These are phyloP conservation scores for Ceratocystis colombiana DNA, from an alignment of 2,329 filamentous ascomycete genomes.

Conservation along the genomic window DNA sequence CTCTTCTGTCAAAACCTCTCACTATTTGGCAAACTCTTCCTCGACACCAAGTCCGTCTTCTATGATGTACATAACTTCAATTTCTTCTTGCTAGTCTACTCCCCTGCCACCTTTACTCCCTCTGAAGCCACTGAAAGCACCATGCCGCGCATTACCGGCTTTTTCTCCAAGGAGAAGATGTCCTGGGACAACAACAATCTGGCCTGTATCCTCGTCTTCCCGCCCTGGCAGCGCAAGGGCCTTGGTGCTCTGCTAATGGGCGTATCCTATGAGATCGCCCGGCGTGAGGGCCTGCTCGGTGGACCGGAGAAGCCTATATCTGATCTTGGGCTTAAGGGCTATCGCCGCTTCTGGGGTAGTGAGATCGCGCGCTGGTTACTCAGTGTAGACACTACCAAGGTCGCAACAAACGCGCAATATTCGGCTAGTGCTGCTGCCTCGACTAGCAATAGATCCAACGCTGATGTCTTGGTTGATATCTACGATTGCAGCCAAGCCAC, in stretches of 20 bases:
- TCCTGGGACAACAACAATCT: slow-evolving; percentile 98
- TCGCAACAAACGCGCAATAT: slow-evolving; percentile 30
- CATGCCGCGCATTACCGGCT: slow-evolving; percentile 60
- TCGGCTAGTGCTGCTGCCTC: slow-evolving; percentile 26
- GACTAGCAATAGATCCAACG: neutral
- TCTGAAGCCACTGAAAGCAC: neutral
- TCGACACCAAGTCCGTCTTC: slow-evolving; percentile 97
- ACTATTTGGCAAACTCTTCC: slow-evolving; percentile 91
- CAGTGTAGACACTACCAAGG: slow-evolving; percentile 12
- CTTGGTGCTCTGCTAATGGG: slow-evolving; percentile 85
- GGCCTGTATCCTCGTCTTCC: slow-evolving; percentile 90
- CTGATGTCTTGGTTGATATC: slow-evolving; percentile 51
- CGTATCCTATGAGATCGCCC: slow-evolving; percentile 83
- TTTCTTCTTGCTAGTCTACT: slow-evolving; percentile 83
- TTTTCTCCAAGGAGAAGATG: slow-evolving; percentile 98
- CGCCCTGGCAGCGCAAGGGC: slow-evolving; percentile 86
- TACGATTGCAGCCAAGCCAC: slow-evolving; percentile 64
- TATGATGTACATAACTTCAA: slow-evolving; percentile 92
- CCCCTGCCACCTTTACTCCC: slow-evolving; percentile 33
- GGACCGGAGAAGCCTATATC: slow-evolving; percentile 92
- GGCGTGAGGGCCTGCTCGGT: slow-evolving; percentile 70
- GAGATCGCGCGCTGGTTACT: slow-evolving; percentile 66
- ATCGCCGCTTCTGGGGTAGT: slow-evolving; percentile 75
- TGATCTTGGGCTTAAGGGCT: slow-evolving; percentile 71
- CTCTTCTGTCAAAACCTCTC: slow-evolving; percentile 93